Conservation (phyloP, 139 green algal species). For the Chlorella ohadii region DNA sequence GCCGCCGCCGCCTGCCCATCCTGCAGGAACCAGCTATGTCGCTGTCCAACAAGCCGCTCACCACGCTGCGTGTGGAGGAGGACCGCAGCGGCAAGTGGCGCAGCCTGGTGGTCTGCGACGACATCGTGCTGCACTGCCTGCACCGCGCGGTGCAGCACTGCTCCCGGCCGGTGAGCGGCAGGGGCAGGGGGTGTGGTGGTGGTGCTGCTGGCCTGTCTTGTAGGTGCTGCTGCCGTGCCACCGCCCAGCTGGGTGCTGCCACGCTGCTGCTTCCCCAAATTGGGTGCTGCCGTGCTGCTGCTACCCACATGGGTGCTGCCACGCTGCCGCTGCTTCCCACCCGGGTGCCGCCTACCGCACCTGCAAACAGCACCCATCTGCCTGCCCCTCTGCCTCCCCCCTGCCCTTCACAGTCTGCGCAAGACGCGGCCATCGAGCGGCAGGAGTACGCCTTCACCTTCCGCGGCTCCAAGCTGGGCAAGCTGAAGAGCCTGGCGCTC, state of each 20-base stretch:
- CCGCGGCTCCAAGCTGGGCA: neutral
- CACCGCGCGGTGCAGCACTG: neutral
- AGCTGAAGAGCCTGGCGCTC: neutral
- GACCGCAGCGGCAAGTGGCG: constrained; percentile 2
- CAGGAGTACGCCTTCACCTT: neutral
- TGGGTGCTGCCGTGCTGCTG: too few species aligned
- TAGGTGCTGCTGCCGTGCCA: too few species aligned
- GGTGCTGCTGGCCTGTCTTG: too few species aligned
- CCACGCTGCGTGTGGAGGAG: neutral
- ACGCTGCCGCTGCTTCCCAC: too few species aligned
- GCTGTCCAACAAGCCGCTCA: neutral
- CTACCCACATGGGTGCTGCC: too few species aligned
- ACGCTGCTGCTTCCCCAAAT: too few species aligned
- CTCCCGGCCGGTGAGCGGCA: neutral
- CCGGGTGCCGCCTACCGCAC: too few species aligned
- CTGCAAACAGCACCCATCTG: too few species aligned
- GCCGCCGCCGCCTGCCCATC: neutral
- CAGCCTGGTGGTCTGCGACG: neutral
- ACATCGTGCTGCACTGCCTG: neutral
- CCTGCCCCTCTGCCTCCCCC: neutral
- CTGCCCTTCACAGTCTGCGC: neutral
- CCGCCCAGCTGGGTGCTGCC: too few species aligned
- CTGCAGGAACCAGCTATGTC: too few species aligned
- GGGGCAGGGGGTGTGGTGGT: too few species aligned
- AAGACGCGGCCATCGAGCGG: neutral